A percentile compares a stretch with the other conserved stretches of the same genome.
phyloP scores from a whole-genome alignment of 2,329 filamentous ascomycete species.

The Epicoccum nigrum region DNA sequence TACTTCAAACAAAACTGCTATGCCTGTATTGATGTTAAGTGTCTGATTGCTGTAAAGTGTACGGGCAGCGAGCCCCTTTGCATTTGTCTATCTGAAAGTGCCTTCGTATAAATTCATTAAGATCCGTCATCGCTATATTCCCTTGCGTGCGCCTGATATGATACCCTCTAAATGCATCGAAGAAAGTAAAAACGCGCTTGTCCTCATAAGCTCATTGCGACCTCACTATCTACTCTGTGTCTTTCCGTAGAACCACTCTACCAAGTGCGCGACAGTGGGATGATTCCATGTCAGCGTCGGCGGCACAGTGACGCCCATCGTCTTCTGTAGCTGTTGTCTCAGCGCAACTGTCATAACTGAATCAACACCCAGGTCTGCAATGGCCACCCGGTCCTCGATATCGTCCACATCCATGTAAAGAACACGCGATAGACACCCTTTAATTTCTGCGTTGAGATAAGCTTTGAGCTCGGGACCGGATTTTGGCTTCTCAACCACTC shows the following conservation, averaged over 20 bases:
- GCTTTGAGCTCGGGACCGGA: conserved; percentile 37
- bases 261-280: conserved; percentile 49
- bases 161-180: not conserved
- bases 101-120: too few species aligned
- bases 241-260: conserved; percentile 46
- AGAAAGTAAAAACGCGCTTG: not conserved
- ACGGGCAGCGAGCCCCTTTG: too few species aligned
- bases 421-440: conserved; percentile 42
- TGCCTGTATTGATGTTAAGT: too few species aligned
- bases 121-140: too few species aligned
- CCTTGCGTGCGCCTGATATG: too few species aligned
- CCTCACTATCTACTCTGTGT: not conserved
- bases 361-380: conserved; percentile 51
- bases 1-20: too few species aligned
- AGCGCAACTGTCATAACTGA: conserved; percentile 50
- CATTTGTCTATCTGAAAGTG: too few species aligned
- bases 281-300: conserved; percentile 52
- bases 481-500: conserved; percentile 4
- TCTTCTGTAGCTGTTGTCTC: conserved; percentile 44
- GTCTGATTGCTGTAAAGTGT: too few species aligned
- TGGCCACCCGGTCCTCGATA: conserved; percentile 42
- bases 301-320: conserved; percentile 45
- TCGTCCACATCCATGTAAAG: conserved; percentile 44
- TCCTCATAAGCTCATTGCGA: not conserved
- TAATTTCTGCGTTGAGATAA: conserved; percentile 41